Evolutionary conservation across 108 stramenopile species (phyloP), one percentile per base, ranked within the genome.

Genomic region (Schizochytrium sp.): DNA sequence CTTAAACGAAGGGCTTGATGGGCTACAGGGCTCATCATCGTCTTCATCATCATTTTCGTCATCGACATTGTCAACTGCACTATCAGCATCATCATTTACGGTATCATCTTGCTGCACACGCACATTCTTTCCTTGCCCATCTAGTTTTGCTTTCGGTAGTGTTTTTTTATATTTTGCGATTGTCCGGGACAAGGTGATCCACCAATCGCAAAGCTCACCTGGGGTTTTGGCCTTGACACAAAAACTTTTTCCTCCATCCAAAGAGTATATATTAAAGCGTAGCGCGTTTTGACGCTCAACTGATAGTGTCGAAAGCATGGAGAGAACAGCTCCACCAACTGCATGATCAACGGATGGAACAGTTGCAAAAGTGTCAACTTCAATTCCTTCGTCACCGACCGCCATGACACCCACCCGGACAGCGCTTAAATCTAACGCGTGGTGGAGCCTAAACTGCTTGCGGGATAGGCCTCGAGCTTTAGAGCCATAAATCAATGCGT

Each of bases 141-240:
- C 28, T 28, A 28, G 28, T 28, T 28, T 28, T 28, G 28, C 28
- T 28, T 28, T 28, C 28, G 28, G 28, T 28, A 28, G 59, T 60
- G 19, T 60, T n/a, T 60, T 17, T 15, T 69, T 69, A 2, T 15
- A 15, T 2, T 15, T 69, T 38, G 12, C 64, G 10, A 38, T 44
- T 13, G 64, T 15, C 42, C 64, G 64, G 5, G 64, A 69, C 5
- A 83, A 53, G 50, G 53, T 28, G 47, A 83, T 47, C 76, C 76
- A 83, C 76, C 76, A 83, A 8, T 83, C 76, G 76, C 76, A 83
- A 13, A 83, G 47, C 47, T 83, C 76, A 10, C 53, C 76, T n/a
- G 76, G 50, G 50, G 28, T 83, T 2, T 83, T 49, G 10, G 76
- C 76, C 28, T 55, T 49, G 15, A 83, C 76, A 13, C 76, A 55